These are phyloP conservation scores for Wolfiporia cocos DNA, from an alignment of 1,284 basidiomycete genomes.

Conservation along the genomic window DNA sequence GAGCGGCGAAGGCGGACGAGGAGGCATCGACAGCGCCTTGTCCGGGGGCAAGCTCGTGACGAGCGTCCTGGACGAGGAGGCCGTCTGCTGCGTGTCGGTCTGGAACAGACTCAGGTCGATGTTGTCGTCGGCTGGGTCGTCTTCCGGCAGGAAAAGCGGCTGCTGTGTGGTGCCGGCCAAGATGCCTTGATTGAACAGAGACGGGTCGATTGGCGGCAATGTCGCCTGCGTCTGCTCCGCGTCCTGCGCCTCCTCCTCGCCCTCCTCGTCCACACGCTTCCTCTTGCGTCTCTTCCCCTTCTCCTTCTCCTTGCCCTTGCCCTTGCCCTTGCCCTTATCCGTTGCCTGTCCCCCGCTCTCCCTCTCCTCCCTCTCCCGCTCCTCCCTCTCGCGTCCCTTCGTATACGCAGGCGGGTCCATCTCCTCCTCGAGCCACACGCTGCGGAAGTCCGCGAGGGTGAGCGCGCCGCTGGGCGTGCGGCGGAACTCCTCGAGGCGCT, in stretches of 20 bases:
- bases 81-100: slow-evolving; percentile 14
- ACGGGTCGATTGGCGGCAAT: slow-evolving; percentile 33
- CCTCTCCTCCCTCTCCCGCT: slow-evolving; percentile 43
- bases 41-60: slow-evolving; percentile 14
- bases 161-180: slow-evolving; percentile 28
- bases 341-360: slow-evolving; percentile 27
- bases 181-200: slow-evolving; percentile 42
- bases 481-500: slow-evolving; percentile 95
- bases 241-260: slow-evolving; percentile 26
- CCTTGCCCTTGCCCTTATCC: slow-evolving; percentile 28
- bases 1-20: slow-evolving; percentile 20
- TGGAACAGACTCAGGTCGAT: slow-evolving; percentile 55
- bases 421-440: slow-evolving; percentile 88
- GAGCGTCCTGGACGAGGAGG: slow-evolving; percentile 14
- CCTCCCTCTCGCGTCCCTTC: slow-evolving; percentile 68
- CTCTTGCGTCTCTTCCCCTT: slow-evolving; percentile 35
- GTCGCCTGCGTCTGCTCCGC: slow-evolving; percentile 10
- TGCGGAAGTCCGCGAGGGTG: slow-evolving; percentile 89
- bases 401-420: slow-evolving; percentile 87
- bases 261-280: slow-evolving; percentile 28
- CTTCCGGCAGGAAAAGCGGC: slow-evolving; percentile 12
- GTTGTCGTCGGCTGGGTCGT: slow-evolving; percentile 24
- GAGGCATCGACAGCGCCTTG: slow-evolving; percentile 9
- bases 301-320: slow-evolving; percentile 35
- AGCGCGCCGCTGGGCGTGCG: slow-evolving; percentile 82